These are phyloP conservation scores for Zhuliangozyma parablackwelliae DNA, from an alignment of 1,139 yeast genomes.

Conservation along the genomic window DNA sequence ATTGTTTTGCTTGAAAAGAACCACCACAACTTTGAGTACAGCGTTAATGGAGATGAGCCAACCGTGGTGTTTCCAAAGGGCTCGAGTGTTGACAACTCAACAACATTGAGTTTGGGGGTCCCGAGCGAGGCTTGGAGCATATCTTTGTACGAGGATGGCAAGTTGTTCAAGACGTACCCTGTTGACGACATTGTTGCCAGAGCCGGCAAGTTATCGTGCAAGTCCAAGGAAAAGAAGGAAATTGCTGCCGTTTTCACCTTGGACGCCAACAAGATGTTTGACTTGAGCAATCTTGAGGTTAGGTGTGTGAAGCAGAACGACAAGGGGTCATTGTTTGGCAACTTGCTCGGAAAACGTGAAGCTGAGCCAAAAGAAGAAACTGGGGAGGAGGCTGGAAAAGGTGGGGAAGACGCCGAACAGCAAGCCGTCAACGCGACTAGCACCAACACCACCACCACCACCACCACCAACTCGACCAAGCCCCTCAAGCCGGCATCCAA, in stretches of 20 bases:
- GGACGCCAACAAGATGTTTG: slow-evolving; percentile 49
- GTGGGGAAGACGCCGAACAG: slow-evolving; percentile 10
- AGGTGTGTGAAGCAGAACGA: slow-evolving; percentile 25
- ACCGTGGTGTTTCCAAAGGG: slow-evolving; percentile 41
- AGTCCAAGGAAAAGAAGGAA: slow-evolving; percentile 29
- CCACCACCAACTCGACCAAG: slow-evolving; percentile 15
- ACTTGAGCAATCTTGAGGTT: slow-evolving; percentile 36
- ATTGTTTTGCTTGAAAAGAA: slow-evolving; percentile 56
- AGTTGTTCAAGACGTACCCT: slow-evolving; percentile 36
- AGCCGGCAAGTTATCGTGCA: slow-evolving; percentile 40
- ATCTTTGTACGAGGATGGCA: slow-evolving; percentile 53
- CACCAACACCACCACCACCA: slow-evolving; percentile 6
- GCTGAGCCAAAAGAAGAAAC: slow-evolving; percentile 10
- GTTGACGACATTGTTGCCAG: slow-evolving; percentile 30
- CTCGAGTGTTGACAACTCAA: slow-evolving; percentile 23
- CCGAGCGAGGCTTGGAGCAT: slow-evolving; percentile 28
- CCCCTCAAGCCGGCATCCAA: slow-evolving; percentile 15
- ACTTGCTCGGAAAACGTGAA: slow-evolving; percentile 8
- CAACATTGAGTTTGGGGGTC: slow-evolving; percentile 29
- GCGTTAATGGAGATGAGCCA: slow-evolving; percentile 25
- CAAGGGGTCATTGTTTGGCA: slow-evolving; percentile 10
- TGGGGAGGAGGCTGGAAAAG: background rate
- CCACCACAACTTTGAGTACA: slow-evolving; percentile 36
- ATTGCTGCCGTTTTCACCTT: slow-evolving; percentile 43
- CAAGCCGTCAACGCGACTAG: slow-evolving; percentile 11